Base-by-base conservation (phyloP, 257 asterid genomes). In the Prunella vulgaris region DNA sequence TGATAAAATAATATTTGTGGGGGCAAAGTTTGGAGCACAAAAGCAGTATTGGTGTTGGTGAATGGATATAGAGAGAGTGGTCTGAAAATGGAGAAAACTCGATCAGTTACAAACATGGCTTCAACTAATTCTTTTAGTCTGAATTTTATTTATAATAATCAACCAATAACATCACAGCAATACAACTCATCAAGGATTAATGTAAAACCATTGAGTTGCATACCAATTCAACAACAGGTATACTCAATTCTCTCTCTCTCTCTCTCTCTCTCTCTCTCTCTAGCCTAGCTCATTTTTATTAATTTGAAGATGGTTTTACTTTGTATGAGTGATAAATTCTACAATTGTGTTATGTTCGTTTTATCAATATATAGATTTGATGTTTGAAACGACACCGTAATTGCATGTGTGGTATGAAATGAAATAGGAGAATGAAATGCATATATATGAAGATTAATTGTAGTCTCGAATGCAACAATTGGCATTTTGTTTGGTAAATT, bases 201-300 rank as follows among this genome's bases (percentile, higher is more conserved):
- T 72, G 64, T 48, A 9, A 79, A 65, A 48, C 77, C 81, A 44
- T 33, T 76, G 52, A 74, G 74, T 44, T 83, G 88, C 76, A 52
- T 28, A 20, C 80, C 82, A 42, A 17, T 77, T 56, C 72, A 79
- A 61, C 84, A 79, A 69, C 81, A 83, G 86, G 91, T 71, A 70
- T 38, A 12, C 25, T 3, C 17, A 38, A 0, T 5, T 46, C 2
- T 22, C 48, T 40, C 48, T 40, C 48, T 40, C 13, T n/a, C n/a
- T 38, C 14, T 40, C 48, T 2, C 6, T 10, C n/a, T 38, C 33
- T 20, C 48, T 40, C 13, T n/a, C n/a, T 38, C 14, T 40, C 48
- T 2, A n/a, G n/a, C n/a, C n/a, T n/a, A n/a, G n/a, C 6, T 10
- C n/a, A n/a, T 38, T 20, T 20, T 63, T 8, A 37, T 37, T 38